phyloP scores from a whole-genome alignment of 805 yeast species.

The Metschnikowia continentalis region DNA sequence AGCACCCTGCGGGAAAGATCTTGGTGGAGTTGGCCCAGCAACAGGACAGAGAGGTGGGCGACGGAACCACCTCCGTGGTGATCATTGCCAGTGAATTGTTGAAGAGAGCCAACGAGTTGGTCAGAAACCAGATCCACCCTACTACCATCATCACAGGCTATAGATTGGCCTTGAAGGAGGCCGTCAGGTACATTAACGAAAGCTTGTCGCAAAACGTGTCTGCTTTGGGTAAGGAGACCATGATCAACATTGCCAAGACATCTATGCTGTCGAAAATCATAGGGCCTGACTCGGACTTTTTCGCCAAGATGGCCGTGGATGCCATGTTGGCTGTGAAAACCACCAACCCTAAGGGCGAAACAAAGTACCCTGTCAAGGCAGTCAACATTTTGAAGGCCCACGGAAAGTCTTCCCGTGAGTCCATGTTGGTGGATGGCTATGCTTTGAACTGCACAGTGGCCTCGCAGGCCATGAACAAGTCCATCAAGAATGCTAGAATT shows the following conservation, averaged over 20 bases:
- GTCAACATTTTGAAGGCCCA: constrained; percentile 94
- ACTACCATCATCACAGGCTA: constrained; percentile 97
- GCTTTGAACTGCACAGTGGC: constrained; percentile 97
- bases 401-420: constrained; percentile 88
- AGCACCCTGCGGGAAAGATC: constrained; percentile 98
- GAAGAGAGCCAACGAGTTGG: constrained; percentile 89
- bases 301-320: constrained; percentile 87
- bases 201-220: constrained; percentile 80
- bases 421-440: constrained; percentile 84
- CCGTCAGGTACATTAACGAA: constrained; percentile 79
- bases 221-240: constrained; percentile 73
- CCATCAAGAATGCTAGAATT: constrained; percentile 65
- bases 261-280: constrained; percentile 96
- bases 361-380: constrained; percentile 93
- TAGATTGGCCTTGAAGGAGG: constrained; percentile 88
- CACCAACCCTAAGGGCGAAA: constrained; percentile 79
- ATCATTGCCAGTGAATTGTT: constrained; percentile 91
- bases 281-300: constrained; percentile 89
- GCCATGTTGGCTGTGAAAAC: constrained; percentile 95
- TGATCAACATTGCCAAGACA: constrained; percentile 90
- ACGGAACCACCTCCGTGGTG: constrained; percentile 96
- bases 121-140: constrained; percentile 92
- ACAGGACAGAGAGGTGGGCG: constrained; percentile 98
- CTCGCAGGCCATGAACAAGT: constrained; percentile 90
- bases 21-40: constrained; percentile 96